Conservation (phyloP, 2,329 filamentous ascomycete species). For the Xylaria sp. region DNA sequence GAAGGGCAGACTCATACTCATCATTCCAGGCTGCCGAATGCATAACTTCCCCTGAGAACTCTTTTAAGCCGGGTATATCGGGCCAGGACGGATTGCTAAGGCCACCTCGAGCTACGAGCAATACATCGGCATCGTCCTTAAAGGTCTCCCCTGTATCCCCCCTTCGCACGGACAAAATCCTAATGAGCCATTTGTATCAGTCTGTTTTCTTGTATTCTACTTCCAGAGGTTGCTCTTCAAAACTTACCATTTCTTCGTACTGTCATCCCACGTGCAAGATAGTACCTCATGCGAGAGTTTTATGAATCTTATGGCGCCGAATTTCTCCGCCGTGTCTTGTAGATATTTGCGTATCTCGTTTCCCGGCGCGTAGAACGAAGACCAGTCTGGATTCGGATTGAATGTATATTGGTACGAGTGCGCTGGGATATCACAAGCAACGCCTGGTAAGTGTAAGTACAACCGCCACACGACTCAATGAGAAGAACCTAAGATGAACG, state of each 20-base stretch:
- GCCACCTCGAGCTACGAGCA: constrained; percentile 56
- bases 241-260: constrained; percentile 53
- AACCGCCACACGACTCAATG: background rate
- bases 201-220: background rate
- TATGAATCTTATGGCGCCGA: constrained; percentile 59
- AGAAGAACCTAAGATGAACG: background rate
- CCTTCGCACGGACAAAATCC: constrained; percentile 52
- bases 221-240: background rate
- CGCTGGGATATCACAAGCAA: constrained; percentile 53
- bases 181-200: constrained; percentile 34
- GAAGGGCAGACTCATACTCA: constrained; percentile 42
- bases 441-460: constrained; percentile 41
- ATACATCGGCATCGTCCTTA: constrained; percentile 55
- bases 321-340: constrained; percentile 58
- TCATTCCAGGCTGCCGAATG: constrained; percentile 61
- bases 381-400: constrained; percentile 66
- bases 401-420: constrained; percentile 68
- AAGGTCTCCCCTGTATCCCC: constrained; percentile 52
- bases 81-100: constrained; percentile 59
- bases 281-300: constrained; percentile 57
- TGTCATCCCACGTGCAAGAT: constrained; percentile 55
- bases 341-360: constrained; percentile 63
- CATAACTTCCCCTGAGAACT: constrained; percentile 57
- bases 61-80: constrained; percentile 55
- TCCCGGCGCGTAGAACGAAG: constrained; percentile 60